Base-by-base conservation (phyloP, 371 early-diverging fungal species). In the Funneliformis caledonium region DNA sequence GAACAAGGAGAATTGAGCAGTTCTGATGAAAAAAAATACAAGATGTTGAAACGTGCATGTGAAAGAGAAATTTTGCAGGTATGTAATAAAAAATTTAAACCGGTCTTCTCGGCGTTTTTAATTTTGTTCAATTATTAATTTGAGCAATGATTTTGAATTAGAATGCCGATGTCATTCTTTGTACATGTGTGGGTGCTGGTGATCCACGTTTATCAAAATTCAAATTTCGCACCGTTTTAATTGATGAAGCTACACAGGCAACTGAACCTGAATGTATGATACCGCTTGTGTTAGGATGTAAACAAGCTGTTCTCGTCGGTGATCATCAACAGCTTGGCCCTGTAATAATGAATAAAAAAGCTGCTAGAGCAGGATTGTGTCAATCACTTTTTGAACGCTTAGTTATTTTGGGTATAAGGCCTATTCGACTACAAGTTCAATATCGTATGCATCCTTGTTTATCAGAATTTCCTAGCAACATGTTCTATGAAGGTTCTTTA, bases 311-410 rank as follows among this genome's bases (percentile, higher is more conserved):
- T 0, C 89, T 99, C 12, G 98, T 99, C 3, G 99, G 99, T 47
- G 99, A 99, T 86, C 99, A 99, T 84, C 98, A 99, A 87, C 99
- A 99, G 85, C 87, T 99, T 31, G 99, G 99, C 4, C 99, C 99
- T 4, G 98, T 99, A 12, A 95, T 99, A 73, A 93, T 98, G 91
- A 96, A 95, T 90, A 98, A 98, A 86, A 95, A 97, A 81, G 98
- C 98, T 0, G 96, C 97, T 1, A 89, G 93, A 42, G 97, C 98
- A 1, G 99, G 99, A 61, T 89, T 98, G 52, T 94, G 95, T 75
- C 98, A 97, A 86, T 97, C 97, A 6, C 86, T 99, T 60, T 99
- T 99, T 87, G 99, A 99, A 86, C 92, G 99, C 64, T 88, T 99
- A 45, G 94, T 99, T 67, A 91, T 96, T 64, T 89, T 98, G 14